Evolutionary conservation across 2,329 filamentous ascomycete genomes (phyloP).

Genomic region (Claviceps paspali): DNA sequence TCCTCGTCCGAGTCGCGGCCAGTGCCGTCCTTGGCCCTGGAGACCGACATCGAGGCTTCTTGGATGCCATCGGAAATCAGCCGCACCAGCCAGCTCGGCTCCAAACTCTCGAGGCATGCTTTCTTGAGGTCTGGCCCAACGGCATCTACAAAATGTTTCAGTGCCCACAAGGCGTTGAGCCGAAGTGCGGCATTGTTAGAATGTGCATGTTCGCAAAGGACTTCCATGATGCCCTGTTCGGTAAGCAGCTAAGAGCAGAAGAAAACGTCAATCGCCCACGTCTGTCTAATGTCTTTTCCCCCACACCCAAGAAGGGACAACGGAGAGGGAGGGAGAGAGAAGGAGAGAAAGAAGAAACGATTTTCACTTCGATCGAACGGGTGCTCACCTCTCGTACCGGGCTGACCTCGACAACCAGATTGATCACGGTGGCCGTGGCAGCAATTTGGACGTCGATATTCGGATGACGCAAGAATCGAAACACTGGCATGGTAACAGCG

Average conservation of each 20-base stretch:
- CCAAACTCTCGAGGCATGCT: conserved; percentile 61
- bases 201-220: conserved; percentile 71
- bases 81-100: conserved; percentile 64
- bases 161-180: conserved; percentile 77
- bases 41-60: conserved; percentile 31
- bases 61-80: conserved; percentile 53
- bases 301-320: background rate
- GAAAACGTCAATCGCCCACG: no score
- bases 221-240: conserved; percentile 56
- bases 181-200: conserved; percentile 65
- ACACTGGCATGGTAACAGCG: conserved; percentile 62
- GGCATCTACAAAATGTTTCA: conserved; percentile 76
- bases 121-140: conserved; percentile 59
- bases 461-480: conserved; percentile 57
- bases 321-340: no score
- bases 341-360: no score
- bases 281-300: no score
- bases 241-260: conserved; percentile 63
- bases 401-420: conserved; percentile 76
- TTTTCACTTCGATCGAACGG: no score
- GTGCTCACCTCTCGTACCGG: conserved; percentile 69
- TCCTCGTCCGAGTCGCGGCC: conserved; percentile 39
- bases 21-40: conserved; percentile 13
- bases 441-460: conserved; percentile 72
- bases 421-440: conserved; percentile 70